phyloP scores from a whole-genome alignment of 108 stramenopile species.

The Aurantiochytrium sp. region DNA sequence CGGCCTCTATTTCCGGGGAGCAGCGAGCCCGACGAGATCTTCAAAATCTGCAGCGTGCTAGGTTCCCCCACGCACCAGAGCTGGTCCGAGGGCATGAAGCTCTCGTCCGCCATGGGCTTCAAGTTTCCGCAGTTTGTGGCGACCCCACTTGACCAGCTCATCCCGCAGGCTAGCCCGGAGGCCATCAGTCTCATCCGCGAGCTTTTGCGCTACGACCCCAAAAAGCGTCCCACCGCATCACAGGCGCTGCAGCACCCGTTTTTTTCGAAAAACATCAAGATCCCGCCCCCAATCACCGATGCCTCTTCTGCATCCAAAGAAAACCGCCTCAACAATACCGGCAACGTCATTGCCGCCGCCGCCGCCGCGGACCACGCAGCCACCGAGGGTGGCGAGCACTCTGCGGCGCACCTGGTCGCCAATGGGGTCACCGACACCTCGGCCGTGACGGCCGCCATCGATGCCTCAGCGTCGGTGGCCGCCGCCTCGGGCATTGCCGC shows the following conservation, averaged over 20 bases:
- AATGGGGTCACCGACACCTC: too few species aligned
- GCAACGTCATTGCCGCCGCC: background rate
- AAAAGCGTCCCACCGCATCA: constrained; percentile 61
- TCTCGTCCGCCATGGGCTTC: constrained; percentile 62
- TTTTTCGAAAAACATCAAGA: constrained; percentile 43
- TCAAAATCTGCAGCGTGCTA: constrained; percentile 72
- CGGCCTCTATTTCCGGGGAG: constrained; percentile 84
- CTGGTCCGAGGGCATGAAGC: constrained; percentile 64
- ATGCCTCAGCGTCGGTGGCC: too few species aligned
- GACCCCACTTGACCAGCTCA: constrained; percentile 51
- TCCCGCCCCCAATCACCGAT: background rate
- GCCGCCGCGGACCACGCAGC: background rate
- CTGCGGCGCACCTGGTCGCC: too few species aligned
- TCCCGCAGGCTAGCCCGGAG: constrained; percentile 52
- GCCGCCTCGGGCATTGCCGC: too few species aligned
- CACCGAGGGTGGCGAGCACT: too few species aligned
- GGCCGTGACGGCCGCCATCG: too few species aligned
- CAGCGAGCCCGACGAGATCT: constrained; percentile 81
- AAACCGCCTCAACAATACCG: background rate
- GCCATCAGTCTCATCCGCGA: constrained; percentile 49
- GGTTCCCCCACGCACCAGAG: constrained; percentile 60
- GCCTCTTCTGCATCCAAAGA: background rate
- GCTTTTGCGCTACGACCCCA: constrained; percentile 66
- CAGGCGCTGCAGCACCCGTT: constrained; percentile 66
- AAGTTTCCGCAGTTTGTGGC: constrained; percentile 63